These are phyloP conservation scores for Candida nanaspora DNA, from an alignment of 805 yeast species.

Conservation along the genomic window DNA sequence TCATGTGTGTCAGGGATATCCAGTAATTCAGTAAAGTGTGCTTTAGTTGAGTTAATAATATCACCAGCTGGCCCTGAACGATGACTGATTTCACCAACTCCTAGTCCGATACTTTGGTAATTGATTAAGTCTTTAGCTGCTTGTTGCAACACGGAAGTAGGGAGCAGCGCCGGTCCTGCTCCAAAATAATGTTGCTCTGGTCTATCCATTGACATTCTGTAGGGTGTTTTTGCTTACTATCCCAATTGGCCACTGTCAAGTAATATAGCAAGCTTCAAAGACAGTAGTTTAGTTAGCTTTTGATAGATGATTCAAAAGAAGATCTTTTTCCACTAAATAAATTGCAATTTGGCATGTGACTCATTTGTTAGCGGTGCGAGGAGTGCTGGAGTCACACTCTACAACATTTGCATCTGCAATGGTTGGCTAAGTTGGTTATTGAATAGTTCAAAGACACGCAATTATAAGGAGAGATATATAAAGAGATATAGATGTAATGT, in stretches of 20 bases:
- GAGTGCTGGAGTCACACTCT: neutral
- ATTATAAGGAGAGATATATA: too few species aligned
- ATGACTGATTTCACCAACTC: conserved; percentile 94
- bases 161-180: conserved; percentile 97
- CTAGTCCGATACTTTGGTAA: conserved; percentile 66
- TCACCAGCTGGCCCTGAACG: conserved; percentile 77
- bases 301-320: neutral
- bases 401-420: neutral
- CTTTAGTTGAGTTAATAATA: conserved; percentile 73
- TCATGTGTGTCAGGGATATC: conserved; percentile 87
- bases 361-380: too few species aligned
- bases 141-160: conserved; percentile 75
- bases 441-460: too few species aligned
- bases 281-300: too few species aligned
- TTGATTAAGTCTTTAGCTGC: conserved; percentile 80
- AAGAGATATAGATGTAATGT: too few species aligned
- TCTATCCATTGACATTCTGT: conserved; percentile 40
- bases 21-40: conserved; percentile 55
- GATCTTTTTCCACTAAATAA: too few species aligned
- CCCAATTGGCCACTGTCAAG: too few species aligned
- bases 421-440: too few species aligned
- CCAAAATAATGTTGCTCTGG: conserved; percentile 82
- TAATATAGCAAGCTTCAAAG: too few species aligned
- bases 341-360: neutral
- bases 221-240: too few species aligned